Evolutionary conservation across 805 yeast genomes (phyloP).

Genomic region (Hagleromyces aurorensis): DNA sequence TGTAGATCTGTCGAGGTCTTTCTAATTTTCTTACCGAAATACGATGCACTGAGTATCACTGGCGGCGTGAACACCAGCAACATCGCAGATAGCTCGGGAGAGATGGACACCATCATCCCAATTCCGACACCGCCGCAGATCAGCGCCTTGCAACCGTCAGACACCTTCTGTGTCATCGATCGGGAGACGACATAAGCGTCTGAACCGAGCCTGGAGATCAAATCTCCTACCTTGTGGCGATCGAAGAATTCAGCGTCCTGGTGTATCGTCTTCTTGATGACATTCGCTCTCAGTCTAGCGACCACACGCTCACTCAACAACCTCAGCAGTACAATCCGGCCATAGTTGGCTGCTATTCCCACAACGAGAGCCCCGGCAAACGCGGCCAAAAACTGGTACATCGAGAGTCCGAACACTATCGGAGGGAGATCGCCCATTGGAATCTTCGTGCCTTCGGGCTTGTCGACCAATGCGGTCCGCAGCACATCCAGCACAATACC

Average conservation of each 20-base stretch:
- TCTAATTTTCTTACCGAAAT: slow-evolving; percentile 79
- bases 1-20: slow-evolving; percentile 70
- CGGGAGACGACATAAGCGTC: slow-evolving; percentile 87
- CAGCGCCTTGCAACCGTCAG: slow-evolving; percentile 81
- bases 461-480: slow-evolving; percentile 21
- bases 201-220: slow-evolving; percentile 80
- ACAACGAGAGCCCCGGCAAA: slow-evolving; percentile 50
- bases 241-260: slow-evolving; percentile 94
- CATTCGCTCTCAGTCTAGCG: slow-evolving; percentile 69
- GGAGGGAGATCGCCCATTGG: slow-evolving; percentile 26
- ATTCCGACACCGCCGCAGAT: slow-evolving; percentile 81
- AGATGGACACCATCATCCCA: slow-evolving; percentile 83
- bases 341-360: slow-evolving; percentile 68
- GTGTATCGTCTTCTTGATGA: slow-evolving; percentile 67
- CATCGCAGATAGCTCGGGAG: slow-evolving; percentile 70
- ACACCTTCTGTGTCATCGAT: slow-evolving; percentile 81
- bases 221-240: slow-evolving; percentile 88
- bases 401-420: slow-evolving; percentile 44
- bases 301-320: slow-evolving; percentile 81
- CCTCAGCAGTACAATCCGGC: slow-evolving; percentile 44
- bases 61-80: slow-evolving; percentile 80
- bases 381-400: slow-evolving; percentile 49
- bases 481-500: slow-evolving; percentile 48
- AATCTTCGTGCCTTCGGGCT: slow-evolving; percentile 22
- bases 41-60: slow-evolving; percentile 62